Base-by-base conservation (phyloP, 257 asterid genomes). In the Plantago major region DNA sequence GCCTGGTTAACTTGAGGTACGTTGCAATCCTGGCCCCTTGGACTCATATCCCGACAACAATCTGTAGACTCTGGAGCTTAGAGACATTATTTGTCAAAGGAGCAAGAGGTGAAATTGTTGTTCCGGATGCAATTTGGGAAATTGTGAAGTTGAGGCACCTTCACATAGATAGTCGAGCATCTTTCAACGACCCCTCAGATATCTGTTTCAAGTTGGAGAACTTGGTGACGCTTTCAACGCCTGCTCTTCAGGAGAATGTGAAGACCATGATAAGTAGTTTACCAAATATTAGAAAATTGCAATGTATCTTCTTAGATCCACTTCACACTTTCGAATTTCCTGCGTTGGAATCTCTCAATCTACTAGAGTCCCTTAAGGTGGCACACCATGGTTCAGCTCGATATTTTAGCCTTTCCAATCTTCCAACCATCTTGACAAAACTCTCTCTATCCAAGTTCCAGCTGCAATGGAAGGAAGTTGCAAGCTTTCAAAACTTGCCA, bases 391-490 rank as follows among this genome's bases (percentile, higher is more conserved):
- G 62, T 56, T n/a, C 46, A 56, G 45, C 13, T 15, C 62, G 14
- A 5, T 38, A 7, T n/a, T 37, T 22, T 14, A 13, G 62, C n/a
- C 43, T 14, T 1, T 59, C 43, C n/a, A 9, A 7, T 13, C 52
- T 68, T 19, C 67, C 68, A 9, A 19, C 57, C 3, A 55, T 42
- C 59, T 37, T 69, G 12, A 33, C 46, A 38, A 69, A 55, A 44
- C 11, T 69, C 17, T 52, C 68, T 4, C 66, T 68, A 22, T 44
- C 63, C 16, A 26, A 65, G 17, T 65, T 65, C 38, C 14, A 51
- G 10, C 56, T 65, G 12, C 70, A 37, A 45, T 55, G 70, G 63
- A 6, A 13, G 55, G 60, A 12, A 17, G n/a, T 63, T 3, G 40
- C 43, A 10, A 28, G 22, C 47, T 26, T 63, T 38, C 55, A 43